Conservation (phyloP, 2,329 filamentous ascomycete genomes). For the Xylaria sp. region DNA sequence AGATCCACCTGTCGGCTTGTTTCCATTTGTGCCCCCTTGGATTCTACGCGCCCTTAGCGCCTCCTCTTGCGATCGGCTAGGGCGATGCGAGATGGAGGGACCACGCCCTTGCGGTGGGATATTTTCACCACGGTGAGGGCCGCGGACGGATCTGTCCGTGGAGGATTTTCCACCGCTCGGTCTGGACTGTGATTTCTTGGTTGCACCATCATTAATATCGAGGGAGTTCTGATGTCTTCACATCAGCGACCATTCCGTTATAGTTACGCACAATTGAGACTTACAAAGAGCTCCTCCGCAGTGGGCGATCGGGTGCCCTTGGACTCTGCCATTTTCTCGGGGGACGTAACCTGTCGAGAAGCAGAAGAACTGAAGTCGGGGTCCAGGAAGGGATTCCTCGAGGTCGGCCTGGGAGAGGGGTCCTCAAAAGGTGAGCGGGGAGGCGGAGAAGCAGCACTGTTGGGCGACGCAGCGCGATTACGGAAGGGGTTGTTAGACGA, state of each 20-base stretch:
- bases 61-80: constrained; percentile 74
- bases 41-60: constrained; percentile 62
- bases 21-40: constrained; percentile 50
- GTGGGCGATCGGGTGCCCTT: constrained; percentile 62
- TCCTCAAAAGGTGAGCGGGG: constrained; percentile 70
- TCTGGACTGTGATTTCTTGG: constrained; percentile 50
- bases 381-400: constrained; percentile 81
- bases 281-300: constrained; percentile 80
- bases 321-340: constrained; percentile 61
- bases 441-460: constrained; percentile 51
- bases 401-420: constrained; percentile 68
- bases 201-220: constrained; percentile 66
- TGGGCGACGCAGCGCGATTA: constrained; percentile 74
- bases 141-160: constrained; percentile 53
- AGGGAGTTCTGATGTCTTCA: constrained; percentile 72
- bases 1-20: constrained; percentile 50
- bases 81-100: constrained; percentile 63
- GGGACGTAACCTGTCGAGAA: constrained; percentile 51
- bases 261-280: constrained; percentile 51
- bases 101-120: constrained; percentile 58
- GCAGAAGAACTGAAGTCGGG: constrained; percentile 48
- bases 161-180: constrained; percentile 48
- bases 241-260: constrained; percentile 43
- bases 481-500: constrained; percentile 86
- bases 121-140: constrained; percentile 59